Percentiles rank a stretch among this genome's conserved stretches.
Conservation (phyloP, 805 yeast species). For the Candida boidinii region DNA sequence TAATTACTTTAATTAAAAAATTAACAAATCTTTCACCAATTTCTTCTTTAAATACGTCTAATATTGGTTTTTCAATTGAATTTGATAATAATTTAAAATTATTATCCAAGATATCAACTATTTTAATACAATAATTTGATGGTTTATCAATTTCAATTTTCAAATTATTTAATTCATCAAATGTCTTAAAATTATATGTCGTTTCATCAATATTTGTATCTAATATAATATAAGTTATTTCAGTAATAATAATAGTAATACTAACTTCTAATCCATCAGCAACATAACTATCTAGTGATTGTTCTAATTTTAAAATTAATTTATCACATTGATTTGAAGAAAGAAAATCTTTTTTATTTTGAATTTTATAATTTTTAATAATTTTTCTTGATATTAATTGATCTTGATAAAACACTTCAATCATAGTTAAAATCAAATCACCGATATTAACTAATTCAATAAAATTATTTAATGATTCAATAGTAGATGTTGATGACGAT, state of each 20-base stretch:
- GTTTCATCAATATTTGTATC: constrained; percentile 20
- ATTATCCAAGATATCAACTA: constrained; percentile 52
- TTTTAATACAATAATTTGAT: constrained; percentile 57
- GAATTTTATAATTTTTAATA: constrained; percentile 30
- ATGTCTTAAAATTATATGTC: constrained; percentile 37
- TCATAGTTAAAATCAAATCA: constrained; percentile 86
- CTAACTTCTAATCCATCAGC: constrained; percentile 93
- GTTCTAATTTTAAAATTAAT: constrained; percentile 50
- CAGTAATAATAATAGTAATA: constrained; percentile 78
- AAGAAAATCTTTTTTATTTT: constrained; percentile 67
- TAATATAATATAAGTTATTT: constrained; percentile 33
- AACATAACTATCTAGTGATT: constrained; percentile 74
- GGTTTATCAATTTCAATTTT: constrained; percentile 26
- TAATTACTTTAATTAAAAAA: constrained; percentile 66
- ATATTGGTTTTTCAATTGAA: constrained; percentile 77
- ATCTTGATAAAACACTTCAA: constrained; percentile 82
- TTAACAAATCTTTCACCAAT: constrained; percentile 81
- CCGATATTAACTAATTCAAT: constrained; percentile 90
- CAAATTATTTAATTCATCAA: constrained; percentile 15
- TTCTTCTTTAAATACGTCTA: constrained; percentile 92
- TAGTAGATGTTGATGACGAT: constrained; percentile 25
- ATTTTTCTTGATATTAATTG: constrained; percentile 55
- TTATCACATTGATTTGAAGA: constrained; percentile 75
- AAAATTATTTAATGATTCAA: constrained; percentile 82
- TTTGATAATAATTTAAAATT: constrained; percentile 71